Evolutionary conservation across 225 moss, liverwort and hornwort species (phyloP), one percentile per base, ranked within the genome.

Genomic region (Bryum argenteum): DNA sequence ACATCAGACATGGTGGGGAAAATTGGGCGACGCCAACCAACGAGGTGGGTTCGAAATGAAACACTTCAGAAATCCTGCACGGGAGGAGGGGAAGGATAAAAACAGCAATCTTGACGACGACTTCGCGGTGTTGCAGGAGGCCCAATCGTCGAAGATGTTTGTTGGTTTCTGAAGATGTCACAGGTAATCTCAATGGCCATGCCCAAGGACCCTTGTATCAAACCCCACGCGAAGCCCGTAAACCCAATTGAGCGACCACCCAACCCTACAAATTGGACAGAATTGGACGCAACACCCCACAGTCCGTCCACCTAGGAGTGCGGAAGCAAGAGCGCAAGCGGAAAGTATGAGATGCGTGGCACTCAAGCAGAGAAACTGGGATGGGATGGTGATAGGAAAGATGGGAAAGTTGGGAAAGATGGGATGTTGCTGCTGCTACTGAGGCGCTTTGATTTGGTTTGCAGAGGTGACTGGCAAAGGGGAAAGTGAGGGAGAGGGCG

Each of bases 181-280:
- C 79, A 54, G 52, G 80, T 69, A 69, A 76, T 80, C 80, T 83
- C 79, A 80, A 83, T 80, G 83, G 83, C 83, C 83, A 83, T 83
- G 79, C 83, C 83, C 11, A 73, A 9, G 43, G 24, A 58, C 68
- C 71, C 71, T 61, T 75, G 16, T 59, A 63, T 3, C 39, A 52
- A 51, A 14, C 26, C 26, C 14, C 23, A 23, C 58, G 6, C 58
- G 11, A 23, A 58, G 33, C 17, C 48, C 48, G 48, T 6, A 33
- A 33, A 33, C 28, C 59, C 28, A 37, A 24, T 14, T 14, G 26
- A 24, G 15, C 58, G 28, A 12, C 15, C 54, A 12, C 15, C 54
- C n/a, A 42, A 26, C 51, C 3, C 53, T 2, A 51, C 12, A 47
- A 48, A 48, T 17, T n/a, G 50, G 9, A 6, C 11, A 20, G 1